Conservation (phyloP, 257 asterid species). For the Jaltomata sinuosa region DNA sequence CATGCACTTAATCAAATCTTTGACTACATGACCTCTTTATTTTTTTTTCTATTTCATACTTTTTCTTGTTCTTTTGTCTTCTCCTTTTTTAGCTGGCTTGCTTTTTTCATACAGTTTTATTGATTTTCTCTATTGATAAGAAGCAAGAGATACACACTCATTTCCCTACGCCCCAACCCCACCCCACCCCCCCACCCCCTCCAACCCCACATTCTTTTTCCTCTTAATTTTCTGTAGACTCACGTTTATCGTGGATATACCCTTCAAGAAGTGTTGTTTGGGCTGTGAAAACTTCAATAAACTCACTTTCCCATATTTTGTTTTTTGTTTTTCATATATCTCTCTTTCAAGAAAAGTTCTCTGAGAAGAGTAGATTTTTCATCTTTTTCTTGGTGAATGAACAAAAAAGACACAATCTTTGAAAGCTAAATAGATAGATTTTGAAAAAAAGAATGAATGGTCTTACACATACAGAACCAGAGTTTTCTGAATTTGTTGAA, state of each 20-base stretch:
- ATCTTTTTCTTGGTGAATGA: neutral
- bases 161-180: neutral
- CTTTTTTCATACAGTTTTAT: neutral
- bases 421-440: neutral
- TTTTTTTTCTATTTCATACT: neutral
- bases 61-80: neutral
- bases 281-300: neutral
- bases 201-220: neutral
- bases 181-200: too few species aligned
- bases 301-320: neutral
- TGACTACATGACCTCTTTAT: neutral
- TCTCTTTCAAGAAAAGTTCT: conserved; percentile 6
- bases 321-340: neutral
- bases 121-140: neutral
- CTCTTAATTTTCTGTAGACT: conserved; percentile 7
- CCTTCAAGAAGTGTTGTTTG: conserved; percentile 5
- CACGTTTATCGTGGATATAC: conserved; percentile 15
- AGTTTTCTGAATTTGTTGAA: conserved; percentile 36
- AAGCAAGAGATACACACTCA: neutral
- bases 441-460: conserved; percentile 25
- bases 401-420: neutral
- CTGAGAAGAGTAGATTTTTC: neutral
- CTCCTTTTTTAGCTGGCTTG: neutral
- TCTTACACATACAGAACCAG: conserved; percentile 18
- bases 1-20: neutral